Conservation (phyloP, 116 monocot genomes). For the Trichopus zeylanicus region DNA sequence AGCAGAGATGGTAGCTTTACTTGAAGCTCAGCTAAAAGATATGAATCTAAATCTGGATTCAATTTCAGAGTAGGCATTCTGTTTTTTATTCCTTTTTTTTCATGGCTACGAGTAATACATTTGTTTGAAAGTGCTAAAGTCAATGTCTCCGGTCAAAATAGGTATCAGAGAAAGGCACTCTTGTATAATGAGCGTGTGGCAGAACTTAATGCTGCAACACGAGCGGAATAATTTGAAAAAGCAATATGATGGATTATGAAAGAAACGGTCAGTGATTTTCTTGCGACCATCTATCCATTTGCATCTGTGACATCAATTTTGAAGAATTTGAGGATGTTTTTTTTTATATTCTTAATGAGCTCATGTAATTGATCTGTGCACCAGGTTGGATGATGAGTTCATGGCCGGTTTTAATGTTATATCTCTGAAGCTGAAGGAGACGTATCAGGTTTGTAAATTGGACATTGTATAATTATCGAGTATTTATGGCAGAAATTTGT, state of each 20-base stretch:
- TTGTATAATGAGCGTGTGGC: constrained; percentile 76
- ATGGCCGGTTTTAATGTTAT: constrained; percentile 96
- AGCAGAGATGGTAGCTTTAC: constrained; percentile 75
- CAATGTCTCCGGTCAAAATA: neutral
- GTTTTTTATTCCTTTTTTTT: too few species aligned
- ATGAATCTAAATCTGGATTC: constrained; percentile 96
- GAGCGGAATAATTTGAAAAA: constrained; percentile 90
- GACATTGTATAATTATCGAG: neutral
- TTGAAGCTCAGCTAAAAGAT: constrained; percentile 91
- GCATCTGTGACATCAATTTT: too few species aligned
- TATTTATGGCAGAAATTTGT: neutral
- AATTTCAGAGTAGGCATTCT: constrained; percentile 67
- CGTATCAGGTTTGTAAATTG: constrained; percentile 73
- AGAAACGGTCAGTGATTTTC: constrained; percentile 53
- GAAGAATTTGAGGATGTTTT: too few species aligned
- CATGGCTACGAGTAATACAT: too few species aligned
- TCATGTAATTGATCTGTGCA: constrained; percentile 5
- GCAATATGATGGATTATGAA: constrained; percentile 81
- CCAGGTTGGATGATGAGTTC: constrained; percentile 94
- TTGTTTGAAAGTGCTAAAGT: neutral
- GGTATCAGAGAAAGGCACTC: constrained; percentile 60
- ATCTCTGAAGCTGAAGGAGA: constrained; percentile 95
- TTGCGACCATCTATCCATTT: too few species aligned
- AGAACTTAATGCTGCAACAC: constrained; percentile 73
- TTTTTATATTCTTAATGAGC: neutral